Base-by-base conservation (phyloP, 148 eudicot genomes). In the Polygonum maritimum region DNA sequence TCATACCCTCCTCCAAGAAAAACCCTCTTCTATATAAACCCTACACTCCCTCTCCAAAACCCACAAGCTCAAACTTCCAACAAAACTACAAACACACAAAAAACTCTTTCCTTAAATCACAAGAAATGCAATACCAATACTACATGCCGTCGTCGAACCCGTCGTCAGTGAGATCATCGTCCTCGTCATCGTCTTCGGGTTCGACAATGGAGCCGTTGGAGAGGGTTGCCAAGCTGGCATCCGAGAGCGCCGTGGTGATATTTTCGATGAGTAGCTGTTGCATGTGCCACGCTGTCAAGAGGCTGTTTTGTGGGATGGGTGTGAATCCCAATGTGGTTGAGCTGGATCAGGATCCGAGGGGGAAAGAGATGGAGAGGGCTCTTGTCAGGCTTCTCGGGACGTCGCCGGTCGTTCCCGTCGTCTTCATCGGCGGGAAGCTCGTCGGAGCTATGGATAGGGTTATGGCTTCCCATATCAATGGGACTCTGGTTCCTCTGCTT, bases 231-330 rank as follows among this genome's bases (percentile, higher is more conserved):
- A 82, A 58, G 76, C 76, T 87, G 83, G 84, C 75, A 55, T 72
- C 81, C 0, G 82, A 83, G 40, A 83, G 78, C 73, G 83, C 88
- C 2, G 86, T 83, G 78, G 90, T 87, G 75, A 75, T 87, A 58
- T 87, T 87, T 80, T 85, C 88, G 75, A 85, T 70, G 82, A 87
- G 80, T 62, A 39, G 79, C 0, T 90, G 95, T 57, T 90, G 95
- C 55, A 90, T 90, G 92, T 90, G 95, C 77, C 92, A 88, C 31
- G 95, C 95, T 0, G 88, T 86, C n/a, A 90, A 90, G 84, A 79
- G 86, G 73, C 80, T 90, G 4, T 88, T 90, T 57, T 85, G 88
- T 65, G 87, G 92, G 7, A 81, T 90, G 88, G 95, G 95, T 0
- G 95, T 90, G 1, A 87, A 82, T 39, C 90, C 95, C 0, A 86